These are phyloP conservation scores for Ambrosia artemisiifolia DNA, from an alignment of 129 eudicot species.

Conservation along the genomic window DNA sequence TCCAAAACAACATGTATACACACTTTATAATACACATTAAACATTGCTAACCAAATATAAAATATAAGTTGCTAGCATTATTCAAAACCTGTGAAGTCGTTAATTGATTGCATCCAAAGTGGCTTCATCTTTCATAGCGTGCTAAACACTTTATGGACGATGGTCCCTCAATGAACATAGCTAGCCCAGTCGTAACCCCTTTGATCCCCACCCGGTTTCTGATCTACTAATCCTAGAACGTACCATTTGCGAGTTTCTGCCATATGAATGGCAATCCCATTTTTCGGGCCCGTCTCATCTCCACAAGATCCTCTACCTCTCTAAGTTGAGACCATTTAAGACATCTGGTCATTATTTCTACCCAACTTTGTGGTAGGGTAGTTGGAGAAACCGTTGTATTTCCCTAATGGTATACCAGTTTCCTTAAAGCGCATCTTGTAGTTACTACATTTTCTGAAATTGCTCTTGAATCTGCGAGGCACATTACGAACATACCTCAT, in stretches of 20 bases:
- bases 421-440: constrained; percentile 74
- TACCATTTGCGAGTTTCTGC: constrained; percentile 59
- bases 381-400: constrained; percentile 68
- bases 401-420: constrained; percentile 50
- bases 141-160: constrained; percentile 99
- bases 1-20: too few species aligned
- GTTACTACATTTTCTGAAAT: constrained; percentile 66
- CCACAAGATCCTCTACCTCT: constrained; percentile 71
- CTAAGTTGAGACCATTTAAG: constrained; percentile 41
- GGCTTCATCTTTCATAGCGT: constrained; percentile 96
- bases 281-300: constrained; percentile 67
- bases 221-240: constrained; percentile 54
- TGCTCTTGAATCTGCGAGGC: too few species aligned
- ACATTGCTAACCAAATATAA: too few species aligned
- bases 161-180: constrained; percentile 92
- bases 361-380: constrained; percentile 59
- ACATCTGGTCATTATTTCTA: constrained; percentile 45
- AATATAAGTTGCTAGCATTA: too few species aligned
- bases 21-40: too few species aligned
- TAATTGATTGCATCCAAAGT: constrained; percentile 91
- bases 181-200: constrained; percentile 54
- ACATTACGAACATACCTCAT: too few species aligned
- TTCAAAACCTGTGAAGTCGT: too few species aligned
- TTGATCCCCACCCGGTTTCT: constrained; percentile 97
- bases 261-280: constrained; percentile 67